A percentile compares a stretch with the other conserved stretches of the same genome.
These are phyloP conservation scores for Cadophora gregata DNA, from an alignment of 2,329 filamentous ascomycete genomes.

Conservation along the genomic window DNA sequence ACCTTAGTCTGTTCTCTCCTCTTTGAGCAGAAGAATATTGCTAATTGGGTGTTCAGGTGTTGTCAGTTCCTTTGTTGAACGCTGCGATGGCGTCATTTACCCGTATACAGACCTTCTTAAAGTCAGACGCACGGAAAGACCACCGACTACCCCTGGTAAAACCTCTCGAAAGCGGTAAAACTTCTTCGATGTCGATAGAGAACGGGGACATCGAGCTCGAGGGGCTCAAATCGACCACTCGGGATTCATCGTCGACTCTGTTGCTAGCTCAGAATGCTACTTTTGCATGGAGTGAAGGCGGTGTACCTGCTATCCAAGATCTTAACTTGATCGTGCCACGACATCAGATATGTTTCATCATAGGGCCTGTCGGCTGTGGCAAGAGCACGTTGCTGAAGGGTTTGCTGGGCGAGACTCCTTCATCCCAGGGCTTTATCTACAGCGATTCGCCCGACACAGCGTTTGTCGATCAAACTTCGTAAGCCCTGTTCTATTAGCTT, in stretches of 20 bases:
- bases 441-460: slow-evolving; percentile 39
- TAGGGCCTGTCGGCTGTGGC: slow-evolving; percentile 44
- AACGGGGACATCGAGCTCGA: slow-evolving; percentile 26
- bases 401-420: slow-evolving; percentile 41
- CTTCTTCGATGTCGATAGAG: background rate
- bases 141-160: slow-evolving; percentile 33
- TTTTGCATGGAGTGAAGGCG: slow-evolving; percentile 34
- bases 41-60: background rate
- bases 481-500: background rate
- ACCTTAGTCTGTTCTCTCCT: slow-evolving; percentile 45
- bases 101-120: slow-evolving; percentile 49
- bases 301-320: slow-evolving; percentile 28
- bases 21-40: background rate
- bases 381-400: slow-evolving; percentile 43
- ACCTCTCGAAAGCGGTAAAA: background rate
- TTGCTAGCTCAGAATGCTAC: slow-evolving; percentile 37
- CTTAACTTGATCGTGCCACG: slow-evolving; percentile 31
- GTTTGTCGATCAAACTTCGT: slow-evolving; percentile 51
- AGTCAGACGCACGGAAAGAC: slow-evolving; percentile 32
- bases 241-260: slow-evolving; percentile 20
- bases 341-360: slow-evolving; percentile 38
- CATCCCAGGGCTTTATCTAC: slow-evolving; percentile 38
- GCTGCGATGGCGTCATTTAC: slow-evolving; percentile 49
- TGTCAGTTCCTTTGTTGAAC: slow-evolving; percentile 46
- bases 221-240: background rate